phyloP scores from a whole-genome alignment of 495 filamentous ascomycete species.

The Neurospora intermedia region DNA sequence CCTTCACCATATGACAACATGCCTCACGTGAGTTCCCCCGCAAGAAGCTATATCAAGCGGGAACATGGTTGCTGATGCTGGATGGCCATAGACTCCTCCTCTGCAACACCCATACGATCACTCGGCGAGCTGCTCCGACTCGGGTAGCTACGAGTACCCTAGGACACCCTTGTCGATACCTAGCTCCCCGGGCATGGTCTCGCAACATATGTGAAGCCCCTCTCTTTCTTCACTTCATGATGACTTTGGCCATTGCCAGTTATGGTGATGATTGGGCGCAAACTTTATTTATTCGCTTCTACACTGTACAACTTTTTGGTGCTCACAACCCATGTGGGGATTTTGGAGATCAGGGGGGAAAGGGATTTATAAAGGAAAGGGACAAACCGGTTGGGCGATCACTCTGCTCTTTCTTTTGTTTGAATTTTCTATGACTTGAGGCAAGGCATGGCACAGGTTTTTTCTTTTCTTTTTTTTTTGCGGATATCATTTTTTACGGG shows the following conservation, averaged over 20 bases:
- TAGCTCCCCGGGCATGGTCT: conserved; percentile 44
- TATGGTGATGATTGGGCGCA: neutral
- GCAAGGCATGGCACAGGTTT: conserved; percentile 6
- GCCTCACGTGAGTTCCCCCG: conserved; percentile 54
- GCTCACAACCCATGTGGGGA: neutral
- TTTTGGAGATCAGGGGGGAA: neutral
- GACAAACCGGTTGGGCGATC: neutral
- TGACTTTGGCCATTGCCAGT: neutral
- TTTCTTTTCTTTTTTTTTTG: conserved; percentile 5
- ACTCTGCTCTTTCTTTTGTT: neutral
- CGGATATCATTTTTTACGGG: neutral
- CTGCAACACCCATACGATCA: conserved; percentile 73
- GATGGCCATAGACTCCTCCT: conserved; percentile 62
- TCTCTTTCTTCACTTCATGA: neutral
- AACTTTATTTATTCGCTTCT: neutral
- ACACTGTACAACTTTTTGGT: neutral
- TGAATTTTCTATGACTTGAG: neutral
- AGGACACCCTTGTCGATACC: conserved; percentile 60
- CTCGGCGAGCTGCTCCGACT: conserved; percentile 52
- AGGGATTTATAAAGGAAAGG: neutral
- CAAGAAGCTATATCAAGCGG: conserved; percentile 9
- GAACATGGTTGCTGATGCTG: conserved; percentile 38
- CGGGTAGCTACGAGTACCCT: conserved; percentile 48
- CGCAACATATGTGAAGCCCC: conserved; percentile 16
- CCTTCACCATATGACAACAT: conserved; percentile 53